Percentiles rank a stretch among this genome's conserved stretches.
These are phyloP conservation scores for Daldinia childiae DNA, from an alignment of 495 filamentous ascomycete genomes.

Conservation along the genomic window DNA sequence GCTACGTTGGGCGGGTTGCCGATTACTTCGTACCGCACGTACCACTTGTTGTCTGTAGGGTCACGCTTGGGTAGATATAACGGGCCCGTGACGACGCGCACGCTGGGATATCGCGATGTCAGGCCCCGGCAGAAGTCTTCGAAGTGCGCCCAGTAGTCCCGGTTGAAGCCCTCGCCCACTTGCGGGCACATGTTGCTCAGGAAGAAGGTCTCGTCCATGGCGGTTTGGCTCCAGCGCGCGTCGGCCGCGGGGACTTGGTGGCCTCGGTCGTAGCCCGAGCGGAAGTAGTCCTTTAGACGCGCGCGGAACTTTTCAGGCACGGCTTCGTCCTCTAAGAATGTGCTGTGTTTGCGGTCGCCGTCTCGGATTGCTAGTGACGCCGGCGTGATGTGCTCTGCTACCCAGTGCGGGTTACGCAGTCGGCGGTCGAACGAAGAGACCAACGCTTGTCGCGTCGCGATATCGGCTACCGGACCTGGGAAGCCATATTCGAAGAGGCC, in stretches of 20 bases:
- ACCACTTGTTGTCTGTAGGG: conserved; percentile 86
- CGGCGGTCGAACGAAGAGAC: conserved; percentile 91
- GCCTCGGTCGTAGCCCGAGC: conserved; percentile 94
- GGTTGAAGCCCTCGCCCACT: conserved; percentile 96
- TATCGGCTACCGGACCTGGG: conserved; percentile 87
- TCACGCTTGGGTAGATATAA: conserved; percentile 88
- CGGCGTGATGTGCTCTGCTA: conserved; percentile 97
- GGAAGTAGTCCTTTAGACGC: conserved; percentile 89
- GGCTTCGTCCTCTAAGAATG: conserved; percentile 80
- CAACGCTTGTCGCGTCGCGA: conserved; percentile 75
- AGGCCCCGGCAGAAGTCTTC: conserved; percentile 94
- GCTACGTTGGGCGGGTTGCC: conserved; percentile 93
- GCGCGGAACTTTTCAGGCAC: conserved; percentile 90
- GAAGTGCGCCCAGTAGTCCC: conserved; percentile 99
- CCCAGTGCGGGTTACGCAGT: conserved; percentile 92
- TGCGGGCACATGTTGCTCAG: conserved; percentile 98
- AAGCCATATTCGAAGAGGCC: conserved; percentile 98
- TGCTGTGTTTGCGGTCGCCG: conserved; percentile 84
- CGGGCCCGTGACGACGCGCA: conserved; percentile 92
- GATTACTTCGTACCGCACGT: conserved; percentile 96
- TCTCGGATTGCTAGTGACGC: conserved; percentile 75
- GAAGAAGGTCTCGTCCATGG: conserved; percentile 93
- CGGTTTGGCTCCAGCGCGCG: conserved; percentile 91
- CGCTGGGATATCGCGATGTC: conserved; percentile 79
- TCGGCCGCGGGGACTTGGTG: conserved; percentile 98